Base-by-base conservation (phyloP, 2,329 filamentous ascomycete species). In the Exophiala dermatitidis region DNA sequence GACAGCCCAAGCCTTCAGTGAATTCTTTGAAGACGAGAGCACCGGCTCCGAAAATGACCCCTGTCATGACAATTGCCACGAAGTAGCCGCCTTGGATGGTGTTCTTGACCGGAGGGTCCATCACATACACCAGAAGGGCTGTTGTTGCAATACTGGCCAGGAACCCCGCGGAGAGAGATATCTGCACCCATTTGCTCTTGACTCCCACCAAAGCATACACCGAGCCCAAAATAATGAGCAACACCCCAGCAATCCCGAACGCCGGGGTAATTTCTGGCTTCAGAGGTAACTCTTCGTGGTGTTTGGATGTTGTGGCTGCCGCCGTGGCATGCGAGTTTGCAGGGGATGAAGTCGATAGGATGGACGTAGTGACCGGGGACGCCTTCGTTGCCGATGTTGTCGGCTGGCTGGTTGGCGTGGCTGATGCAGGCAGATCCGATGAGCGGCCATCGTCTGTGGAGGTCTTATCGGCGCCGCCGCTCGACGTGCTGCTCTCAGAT, bases 61-160 rank as follows among this genome's bases (percentile, higher is more conserved):
- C 89, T 0, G 89, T 84, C 58, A 89, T 70, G 34, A 88, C 77
- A 2, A 79, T 80, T 2, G 89, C 90, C 4, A 90, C 86, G 34
- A 97, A 80, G 67, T 93, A 96, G 31, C 83, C 91, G 29, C 89
- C 91, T 69, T 96, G 89, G 2, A 93, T 74, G 0, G 82, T 86
- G 66, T 86, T 73, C 54, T 77, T 81, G 37, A 95, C 79, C 0
- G 90, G 89, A 0, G 84, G 79, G 50, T 78, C 84, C 85, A 94
- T 93, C 37, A 96, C 84, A 67, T 96, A 96, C 42, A 95, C 70
- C 50, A 96, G 88, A 26, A 97, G 74, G 2, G 95, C 74, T 66
- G 86, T 82, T 8, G 93, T 83, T 10, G 86, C 83, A 34, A 96
- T 72, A 42, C 83, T 80, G 26, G 81, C 77, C 29, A 93, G 74